phyloP scores from a whole-genome alignment of 1,284 basidiomycete genomes.

The Farysia itapuensis region DNA sequence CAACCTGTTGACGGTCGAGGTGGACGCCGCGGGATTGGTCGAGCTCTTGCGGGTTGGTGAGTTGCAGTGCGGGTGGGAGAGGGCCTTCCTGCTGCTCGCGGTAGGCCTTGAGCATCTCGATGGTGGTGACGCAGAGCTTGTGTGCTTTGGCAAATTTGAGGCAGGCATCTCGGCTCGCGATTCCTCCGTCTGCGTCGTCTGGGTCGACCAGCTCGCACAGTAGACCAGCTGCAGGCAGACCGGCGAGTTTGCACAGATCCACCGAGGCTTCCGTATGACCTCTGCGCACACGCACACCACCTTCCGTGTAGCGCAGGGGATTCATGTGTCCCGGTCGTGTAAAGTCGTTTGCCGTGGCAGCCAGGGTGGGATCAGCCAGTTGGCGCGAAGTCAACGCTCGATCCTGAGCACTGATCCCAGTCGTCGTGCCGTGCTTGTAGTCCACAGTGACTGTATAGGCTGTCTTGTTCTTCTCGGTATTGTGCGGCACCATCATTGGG shows the following conservation, averaged over 20 bases:
- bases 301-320: conserved; percentile 80
- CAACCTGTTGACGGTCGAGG: conserved; percentile 32
- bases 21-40: conserved; percentile 23
- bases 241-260: conserved; percentile 82
- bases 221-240: conserved; percentile 76
- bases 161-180: conserved; percentile 94
- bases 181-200: conserved; percentile 77
- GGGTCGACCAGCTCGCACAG: conserved; percentile 96
- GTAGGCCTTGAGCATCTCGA: conserved; percentile 69
- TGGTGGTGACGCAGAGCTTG: conserved; percentile 90
- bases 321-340: conserved; percentile 93
- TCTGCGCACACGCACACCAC: conserved; percentile 79
- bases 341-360: conserved; percentile 68
- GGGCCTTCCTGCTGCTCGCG: conserved; percentile 41
- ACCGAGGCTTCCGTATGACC: conserved; percentile 93
- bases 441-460: conserved; percentile 97
- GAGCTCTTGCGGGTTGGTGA: conserved; percentile 1
- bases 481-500: conserved; percentile 89
- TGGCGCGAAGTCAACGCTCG: conserved; percentile 82
- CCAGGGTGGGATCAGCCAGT: conserved; percentile 65
- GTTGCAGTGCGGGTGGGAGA: conserved; percentile 6
- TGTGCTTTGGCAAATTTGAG: conserved; percentile 86
- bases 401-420: conserved; percentile 96
- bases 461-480: conserved; percentile 87
- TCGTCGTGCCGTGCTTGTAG: conserved; percentile 87